phyloP scores from a whole-genome alignment of 2,329 filamentous ascomycete species.

The Penicillium crustosum region DNA sequence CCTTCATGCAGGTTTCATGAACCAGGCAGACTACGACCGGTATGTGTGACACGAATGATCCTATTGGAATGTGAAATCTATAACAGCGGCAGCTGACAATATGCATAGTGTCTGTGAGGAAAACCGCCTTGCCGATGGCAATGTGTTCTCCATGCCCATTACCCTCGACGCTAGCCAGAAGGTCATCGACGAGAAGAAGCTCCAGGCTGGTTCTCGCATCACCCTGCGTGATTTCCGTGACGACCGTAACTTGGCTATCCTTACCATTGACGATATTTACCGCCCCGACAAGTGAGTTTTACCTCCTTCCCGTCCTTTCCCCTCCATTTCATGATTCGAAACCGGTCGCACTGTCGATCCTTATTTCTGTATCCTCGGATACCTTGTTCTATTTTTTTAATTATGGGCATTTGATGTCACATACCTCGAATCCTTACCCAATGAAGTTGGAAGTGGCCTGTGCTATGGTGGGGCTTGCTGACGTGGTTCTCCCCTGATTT shows the following conservation, averaged over 20 bases:
- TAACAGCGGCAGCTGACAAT: constrained; percentile 13
- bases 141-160: constrained; percentile 95
- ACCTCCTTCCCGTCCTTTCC: neutral
- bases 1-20: constrained; percentile 77
- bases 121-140: constrained; percentile 81
- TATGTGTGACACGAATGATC: constrained; percentile 46
- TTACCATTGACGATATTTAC: constrained; percentile 95
- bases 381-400: neutral
- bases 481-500: constrained; percentile 27
- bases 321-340: neutral
- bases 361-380: neutral
- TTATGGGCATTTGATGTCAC: neutral
- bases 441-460: constrained; percentile 9
- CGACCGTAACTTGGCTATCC: constrained; percentile 91
- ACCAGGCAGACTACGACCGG: constrained; percentile 94
- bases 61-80: constrained; percentile 11
- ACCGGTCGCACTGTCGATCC: constrained; percentile 3
- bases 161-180: constrained; percentile 80
- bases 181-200: constrained; percentile 69
- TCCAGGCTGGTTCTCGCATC: constrained; percentile 78
- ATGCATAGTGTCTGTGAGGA: constrained; percentile 75
- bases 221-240: constrained; percentile 94
- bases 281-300: constrained; percentile 80
- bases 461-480: constrained; percentile 28
- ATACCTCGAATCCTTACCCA: constrained; percentile 15